Evolutionary conservation across 768 basidiomycete species (phyloP), one percentile per base, ranked within the genome.

Genomic region (Plicaturopsis crispa): DNA sequence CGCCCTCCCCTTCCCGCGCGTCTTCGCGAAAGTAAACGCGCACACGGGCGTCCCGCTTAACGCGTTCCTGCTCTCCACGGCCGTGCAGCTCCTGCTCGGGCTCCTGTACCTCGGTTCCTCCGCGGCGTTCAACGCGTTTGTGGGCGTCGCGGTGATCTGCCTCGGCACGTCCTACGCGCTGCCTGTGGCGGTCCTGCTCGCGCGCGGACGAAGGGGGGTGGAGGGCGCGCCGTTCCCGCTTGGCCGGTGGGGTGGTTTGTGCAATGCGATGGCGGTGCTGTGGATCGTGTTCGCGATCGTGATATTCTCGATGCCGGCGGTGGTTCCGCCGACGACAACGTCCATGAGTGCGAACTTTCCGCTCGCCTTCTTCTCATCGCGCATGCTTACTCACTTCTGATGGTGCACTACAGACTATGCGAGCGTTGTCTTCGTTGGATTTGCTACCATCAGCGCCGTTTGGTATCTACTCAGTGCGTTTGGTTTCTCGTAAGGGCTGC

Each of bases 241-340:
- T 6, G 79, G 75, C 0, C 57, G 49, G 18, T 56, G 59, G 40
- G 79, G 79, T 0, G 52, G 42, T 21, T 17, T 56, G 30, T 57
- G 78, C 6, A 82, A 83, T 52, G 48, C 52, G 7, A 48, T 70
- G 13, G 73, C 78, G 4, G 63, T 82, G 7, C 35, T 71, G n/a
- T 82, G 80, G 80, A 61, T 73, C 40, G 33, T 56, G 35, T 77
- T 83, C 36, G 71, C 78, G 51, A 73, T 78, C 31, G 71, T 81
- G 22, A 50, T 84, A 44, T 82, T 81, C 49, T 79, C 76, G 17
- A 81, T 83, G 78, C 79, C 78, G 5, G 72, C 75, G 5, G 65
- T 69, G 26, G 59, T 81, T 4, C 79, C 80, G 4, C 75, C 73
- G 26, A 72, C 70, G 4, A 45, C 44, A 39, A 59, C 56, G 1